Base-by-base conservation (phyloP, 208 protist species). In the Trypanosomatidae sp. region DNA sequence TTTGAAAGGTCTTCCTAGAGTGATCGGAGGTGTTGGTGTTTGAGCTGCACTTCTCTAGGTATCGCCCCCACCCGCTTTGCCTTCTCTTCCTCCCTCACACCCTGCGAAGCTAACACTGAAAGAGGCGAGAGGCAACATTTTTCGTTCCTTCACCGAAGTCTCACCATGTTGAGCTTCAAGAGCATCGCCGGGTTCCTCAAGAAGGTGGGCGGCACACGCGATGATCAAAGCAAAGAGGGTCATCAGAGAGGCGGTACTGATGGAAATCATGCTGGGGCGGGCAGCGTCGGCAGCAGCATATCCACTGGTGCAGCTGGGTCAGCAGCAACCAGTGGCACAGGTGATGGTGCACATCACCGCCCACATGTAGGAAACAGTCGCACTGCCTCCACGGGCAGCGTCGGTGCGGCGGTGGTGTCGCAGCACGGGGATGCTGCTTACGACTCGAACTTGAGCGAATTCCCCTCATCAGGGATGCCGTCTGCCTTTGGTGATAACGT, bases 101-200 rank as follows among this genome's bases (percentile, higher is more conserved):
- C 28, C 9, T 19, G 28, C n/a, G 8, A 3, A 25, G 33, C 5
- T 3, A 60, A 60, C 56, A 60, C 30, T 60, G 25, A 28, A 43
- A 43, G 28, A 65, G 15, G 39, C 22, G 15, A 10, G n/a, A 28
- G 22, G 58, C 33, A 41, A 41, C 60, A 47, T 3, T 44, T 25
- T 39, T 65, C 33, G 8, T 30, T 65, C 22, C 33, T 12, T 17
- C 53, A 25, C 39, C 60, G 36, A 19, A 10, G 9, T 12, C 28
- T 39, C 46, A 33, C 49, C 30, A 92, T 92, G 87, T 60, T 92
- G 19, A 88, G 82, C 66, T 92, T 92, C 62, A 79, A 79, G 47
- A 80, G 80, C 22, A 88, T 91, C 52, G 74, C 82, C 1, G 73
- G 69, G 25, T 91, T 88, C 76, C 75, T 91, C 28, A 87, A 86